Evolutionary conservation across 2,329 filamentous ascomycete genomes (phyloP), one percentile per base, ranked within the genome.

Genomic region (Colletotrichum sp.): DNA sequence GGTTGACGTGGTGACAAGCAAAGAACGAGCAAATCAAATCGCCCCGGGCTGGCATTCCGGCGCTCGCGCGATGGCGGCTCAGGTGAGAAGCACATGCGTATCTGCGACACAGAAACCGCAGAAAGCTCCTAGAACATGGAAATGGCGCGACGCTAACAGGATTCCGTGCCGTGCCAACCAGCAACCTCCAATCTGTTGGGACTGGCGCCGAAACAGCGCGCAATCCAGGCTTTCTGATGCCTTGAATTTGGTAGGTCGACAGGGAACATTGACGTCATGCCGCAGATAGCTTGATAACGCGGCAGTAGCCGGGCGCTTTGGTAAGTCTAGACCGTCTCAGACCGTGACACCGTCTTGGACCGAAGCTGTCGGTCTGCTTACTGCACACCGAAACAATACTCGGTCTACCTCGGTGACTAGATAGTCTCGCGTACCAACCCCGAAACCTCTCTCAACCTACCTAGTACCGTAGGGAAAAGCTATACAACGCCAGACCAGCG

Each of bases 231-330:
- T 60, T 61, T 68, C n/a, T 38, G 28, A 32, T 68, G 73, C 74
- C 74, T 69, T 73, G 74, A 58, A 60, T 60, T 64, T 36, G 21
- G 18, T 13, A 34, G 3, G n/a, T 52, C 66, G 32, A 64, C 70
- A 73, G 70, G 73, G 67, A 43, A 36, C 6, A 18, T 60, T 76
- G 74, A 75, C 74, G 74, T 76, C 74, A 76, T 69, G 58, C 70
- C 43, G 74, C 74, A 76, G 74, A 38, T 55, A 30, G 18, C 10
- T 61, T 24, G 70, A 69, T 65, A 73, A 52, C 9, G 70, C 48
- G 43, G 70, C 64, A 73, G 38, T 32, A 73, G 57, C 32, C 57
- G 55, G 60, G 36, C 26, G 63, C 64, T 55, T 24, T 24, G 13
- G 16, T 24, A 52, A 58, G 70, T 60, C 70, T 66, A 52, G 70